Evolutionary conservation across 306 rosid species (phyloP).

Genomic region (Malus fusca): DNA sequence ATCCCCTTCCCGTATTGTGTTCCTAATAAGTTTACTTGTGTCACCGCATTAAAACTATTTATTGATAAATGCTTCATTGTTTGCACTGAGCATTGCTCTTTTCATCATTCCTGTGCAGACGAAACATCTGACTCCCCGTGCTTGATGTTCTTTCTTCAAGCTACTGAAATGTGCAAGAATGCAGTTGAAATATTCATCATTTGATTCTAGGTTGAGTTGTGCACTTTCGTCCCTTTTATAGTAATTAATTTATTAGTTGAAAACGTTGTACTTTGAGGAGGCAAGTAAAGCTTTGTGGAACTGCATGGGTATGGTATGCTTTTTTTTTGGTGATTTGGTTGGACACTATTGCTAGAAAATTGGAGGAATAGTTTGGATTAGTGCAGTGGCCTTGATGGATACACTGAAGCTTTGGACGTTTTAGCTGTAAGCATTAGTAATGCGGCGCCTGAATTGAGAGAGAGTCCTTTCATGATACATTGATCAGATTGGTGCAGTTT

Average conservation of each 20-base stretch:
- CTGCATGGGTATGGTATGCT: not conserved
- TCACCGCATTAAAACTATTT: too few relatives aligned
- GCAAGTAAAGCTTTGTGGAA: too few relatives aligned
- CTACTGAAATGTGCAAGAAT: not conserved
- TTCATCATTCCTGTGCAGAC: too few relatives aligned
- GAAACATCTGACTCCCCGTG: too few relatives aligned
- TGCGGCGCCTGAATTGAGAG: not conserved
- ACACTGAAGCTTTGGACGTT: not conserved
- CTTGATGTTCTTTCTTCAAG: too few relatives aligned
- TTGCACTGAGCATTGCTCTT: too few relatives aligned
- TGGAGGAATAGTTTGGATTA: not conserved
- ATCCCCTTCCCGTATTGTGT: too few relatives aligned
- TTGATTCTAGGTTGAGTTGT: not conserved
- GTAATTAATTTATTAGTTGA: not conserved
- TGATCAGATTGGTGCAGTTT: not conserved
- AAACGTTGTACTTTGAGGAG: not conserved
- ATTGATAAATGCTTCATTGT: too few relatives aligned
- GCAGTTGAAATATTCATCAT: not conserved
- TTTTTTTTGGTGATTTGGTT: too few relatives aligned
- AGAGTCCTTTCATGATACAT: not conserved
- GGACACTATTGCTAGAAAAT: not conserved
- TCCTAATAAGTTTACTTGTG: too few relatives aligned
- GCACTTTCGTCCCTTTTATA: not conserved
- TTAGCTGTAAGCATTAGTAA: not conserved
- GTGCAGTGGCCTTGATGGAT: not conserved